Evolutionary conservation across 2,329 filamentous ascomycete species (phyloP).

Genomic region (Macroventuria anomochaeta): DNA sequence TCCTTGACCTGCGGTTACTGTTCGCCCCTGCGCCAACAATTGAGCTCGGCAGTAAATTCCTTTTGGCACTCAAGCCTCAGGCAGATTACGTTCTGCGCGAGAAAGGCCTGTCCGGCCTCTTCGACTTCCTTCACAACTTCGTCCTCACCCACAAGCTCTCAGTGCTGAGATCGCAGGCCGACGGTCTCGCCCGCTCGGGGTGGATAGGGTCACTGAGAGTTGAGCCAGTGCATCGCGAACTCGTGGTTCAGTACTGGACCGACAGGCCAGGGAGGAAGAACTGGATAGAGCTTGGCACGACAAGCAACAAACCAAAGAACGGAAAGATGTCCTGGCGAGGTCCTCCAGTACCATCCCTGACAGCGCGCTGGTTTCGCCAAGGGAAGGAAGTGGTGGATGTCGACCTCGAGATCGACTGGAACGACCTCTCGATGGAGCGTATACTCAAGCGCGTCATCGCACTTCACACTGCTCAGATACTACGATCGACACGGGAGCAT

Average conservation of each 20-base stretch:
- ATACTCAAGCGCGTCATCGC: slow-evolving; percentile 78
- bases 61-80: slow-evolving; percentile 63
- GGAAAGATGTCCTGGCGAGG: slow-evolving; percentile 46
- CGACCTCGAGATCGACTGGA: slow-evolving; percentile 71
- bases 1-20: slow-evolving; percentile 86
- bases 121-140: slow-evolving; percentile 85
- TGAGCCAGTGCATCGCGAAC: slow-evolving; percentile 78
- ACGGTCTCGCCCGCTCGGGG: slow-evolving; percentile 69
- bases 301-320: slow-evolving; percentile 62
- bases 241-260: slow-evolving; percentile 92
- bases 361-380: slow-evolving; percentile 83
- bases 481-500: slow-evolving; percentile 66
- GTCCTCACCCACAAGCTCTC: slow-evolving; percentile 89
- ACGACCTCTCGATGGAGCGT: slow-evolving; percentile 73
- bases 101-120: slow-evolving; percentile 79
- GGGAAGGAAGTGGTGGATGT: slow-evolving; percentile 74
- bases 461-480: slow-evolving; percentile 73
- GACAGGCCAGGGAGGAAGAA: slow-evolving; percentile 75
- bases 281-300: slow-evolving; percentile 88
- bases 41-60: slow-evolving; percentile 63
- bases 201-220: slow-evolving; percentile 83
- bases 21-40: slow-evolving; percentile 74
- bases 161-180: slow-evolving; percentile 78
- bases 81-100: slow-evolving; percentile 74
- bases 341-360: slow-evolving; percentile 52